A percentile compares a stretch with the other conserved stretches of the same genome.
phyloP scores from a whole-genome alignment of 257 asterid species.

The Lithospermum erythrorhizon region DNA sequence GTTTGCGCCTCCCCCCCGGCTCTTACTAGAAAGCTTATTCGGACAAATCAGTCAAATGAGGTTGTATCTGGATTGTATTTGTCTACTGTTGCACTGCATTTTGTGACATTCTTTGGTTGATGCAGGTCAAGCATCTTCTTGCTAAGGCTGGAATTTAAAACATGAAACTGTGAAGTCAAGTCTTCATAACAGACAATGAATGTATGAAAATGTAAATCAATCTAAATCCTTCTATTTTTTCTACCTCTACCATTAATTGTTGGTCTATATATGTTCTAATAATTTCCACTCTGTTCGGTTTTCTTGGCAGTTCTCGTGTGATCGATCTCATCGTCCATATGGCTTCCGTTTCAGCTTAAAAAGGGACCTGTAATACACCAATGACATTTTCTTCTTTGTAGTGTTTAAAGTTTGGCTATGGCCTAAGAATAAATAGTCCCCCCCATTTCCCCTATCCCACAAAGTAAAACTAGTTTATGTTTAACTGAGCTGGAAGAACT shows the following conservation, averaged over 20 bases:
- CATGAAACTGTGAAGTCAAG: constrained; percentile 49
- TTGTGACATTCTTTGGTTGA: background rate
- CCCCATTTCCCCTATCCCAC: too few relatives aligned
- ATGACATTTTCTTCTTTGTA: background rate
- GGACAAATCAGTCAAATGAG: too few relatives aligned
- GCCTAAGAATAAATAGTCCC: too few relatives aligned
- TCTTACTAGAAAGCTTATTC: too few relatives aligned
- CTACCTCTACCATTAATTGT: too few relatives aligned
- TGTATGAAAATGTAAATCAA: constrained; percentile 55
- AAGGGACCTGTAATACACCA: background rate
- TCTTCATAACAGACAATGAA: constrained; percentile 78
- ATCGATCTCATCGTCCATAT: constrained; percentile 57
- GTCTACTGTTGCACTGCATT: too few relatives aligned
- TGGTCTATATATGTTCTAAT: background rate
- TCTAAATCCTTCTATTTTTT: background rate
- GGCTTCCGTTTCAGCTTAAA: constrained; percentile 32
- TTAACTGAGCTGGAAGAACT: too few relatives aligned
- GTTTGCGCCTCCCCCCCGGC: too few relatives aligned
- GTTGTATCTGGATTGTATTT: too few relatives aligned
- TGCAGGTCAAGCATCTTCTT: constrained; percentile 64
- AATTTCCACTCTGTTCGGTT: background rate
- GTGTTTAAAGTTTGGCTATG: background rate
- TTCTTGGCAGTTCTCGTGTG: constrained; percentile 51
- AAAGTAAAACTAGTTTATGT: too few relatives aligned
- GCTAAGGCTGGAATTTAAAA: constrained; percentile 78